Percentiles rank a stretch among this genome's conserved stretches.
phyloP scores from a whole-genome alignment of 1,139 yeast genomes.

The Zygosaccharomyces sapae region DNA sequence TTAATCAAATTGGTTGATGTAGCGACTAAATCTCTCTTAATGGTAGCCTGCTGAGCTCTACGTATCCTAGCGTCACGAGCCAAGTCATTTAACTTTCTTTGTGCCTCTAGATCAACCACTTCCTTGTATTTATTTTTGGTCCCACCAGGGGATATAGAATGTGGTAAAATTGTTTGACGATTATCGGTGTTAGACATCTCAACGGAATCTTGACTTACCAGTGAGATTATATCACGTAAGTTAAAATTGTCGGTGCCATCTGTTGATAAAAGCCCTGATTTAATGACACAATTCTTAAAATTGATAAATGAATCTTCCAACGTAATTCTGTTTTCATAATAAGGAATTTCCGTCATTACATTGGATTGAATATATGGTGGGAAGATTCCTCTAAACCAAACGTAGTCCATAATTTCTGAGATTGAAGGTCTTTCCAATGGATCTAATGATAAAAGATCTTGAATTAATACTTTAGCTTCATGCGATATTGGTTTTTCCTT shows the following conservation, averaged over 20 bases:
- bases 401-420: slow-evolving; percentile 72
- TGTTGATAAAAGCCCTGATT: slow-evolving; percentile 53
- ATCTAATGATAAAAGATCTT: slow-evolving; percentile 66
- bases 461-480: slow-evolving; percentile 69
- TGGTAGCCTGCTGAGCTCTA: slow-evolving; percentile 35
- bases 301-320: slow-evolving; percentile 64
- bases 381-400: slow-evolving; percentile 82
- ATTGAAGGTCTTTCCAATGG: slow-evolving; percentile 81
- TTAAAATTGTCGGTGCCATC: slow-evolving; percentile 9
- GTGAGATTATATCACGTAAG: slow-evolving; percentile 9
- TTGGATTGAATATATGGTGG: slow-evolving; percentile 66
- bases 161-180: slow-evolving; percentile 60
- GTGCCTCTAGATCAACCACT: slow-evolving; percentile 41
- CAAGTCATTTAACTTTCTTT: slow-evolving; percentile 33
- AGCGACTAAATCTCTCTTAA: slow-evolving; percentile 32
- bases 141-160: slow-evolving; percentile 87
- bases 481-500: slow-evolving; percentile 61
- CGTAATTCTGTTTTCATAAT: slow-evolving; percentile 47
- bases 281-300: slow-evolving; percentile 61
- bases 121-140: slow-evolving; percentile 85
- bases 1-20: slow-evolving; percentile 34
- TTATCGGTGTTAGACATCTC: slow-evolving; percentile 11
- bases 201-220: slow-evolving; percentile 11
- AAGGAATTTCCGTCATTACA: slow-evolving; percentile 60
- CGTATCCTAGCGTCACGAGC: slow-evolving; percentile 36